Evolutionary conservation across 2,329 filamentous ascomycete genomes (phyloP).

Genomic region (Hypoxylon sp.): DNA sequence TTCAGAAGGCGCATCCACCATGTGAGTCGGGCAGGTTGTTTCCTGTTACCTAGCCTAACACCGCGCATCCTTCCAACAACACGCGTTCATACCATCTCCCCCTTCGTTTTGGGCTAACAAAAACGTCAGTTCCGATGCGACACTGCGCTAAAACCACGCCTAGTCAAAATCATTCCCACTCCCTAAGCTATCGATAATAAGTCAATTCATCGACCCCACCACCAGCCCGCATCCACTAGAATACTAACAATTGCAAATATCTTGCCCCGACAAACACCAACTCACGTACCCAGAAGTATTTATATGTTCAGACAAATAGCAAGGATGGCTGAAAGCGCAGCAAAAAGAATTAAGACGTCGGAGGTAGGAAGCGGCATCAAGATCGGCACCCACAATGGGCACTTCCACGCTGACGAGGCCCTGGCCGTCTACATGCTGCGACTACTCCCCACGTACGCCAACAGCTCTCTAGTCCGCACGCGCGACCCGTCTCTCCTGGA

Average conservation of each 20-base stretch:
- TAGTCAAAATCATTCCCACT: conserved; percentile 14
- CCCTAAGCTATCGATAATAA: conserved; percentile 39
- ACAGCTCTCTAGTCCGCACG: conserved; percentile 84
- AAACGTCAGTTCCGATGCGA: conserved; percentile 38
- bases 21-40: conserved; percentile 18
- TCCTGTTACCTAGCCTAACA: conserved; percentile 15
- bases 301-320: conserved; percentile 63
- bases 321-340: conserved; percentile 77
- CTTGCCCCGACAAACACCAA: not conserved
- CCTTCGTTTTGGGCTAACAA: conserved; percentile 33
- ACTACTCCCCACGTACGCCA: conserved; percentile 83
- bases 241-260: conserved; percentile 29
- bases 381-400: conserved; percentile 96
- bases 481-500: conserved; percentile 84
- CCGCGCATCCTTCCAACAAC: conserved; percentile 38
- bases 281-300: not conserved
- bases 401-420: conserved; percentile 99
- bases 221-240: conserved; percentile 19
- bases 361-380: conserved; percentile 62
- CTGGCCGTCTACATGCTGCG: conserved; percentile 97
- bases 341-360: conserved; percentile 87
- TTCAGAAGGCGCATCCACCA: conserved; percentile 11
- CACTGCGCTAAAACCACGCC: conserved; percentile 31
- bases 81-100: conserved; percentile 37
- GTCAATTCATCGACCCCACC: conserved; percentile 3